Evolutionary conservation across 2,329 filamentous ascomycete genomes (phyloP), one percentile per base, ranked within the genome.

Genomic region (Fusarium chuoi): DNA sequence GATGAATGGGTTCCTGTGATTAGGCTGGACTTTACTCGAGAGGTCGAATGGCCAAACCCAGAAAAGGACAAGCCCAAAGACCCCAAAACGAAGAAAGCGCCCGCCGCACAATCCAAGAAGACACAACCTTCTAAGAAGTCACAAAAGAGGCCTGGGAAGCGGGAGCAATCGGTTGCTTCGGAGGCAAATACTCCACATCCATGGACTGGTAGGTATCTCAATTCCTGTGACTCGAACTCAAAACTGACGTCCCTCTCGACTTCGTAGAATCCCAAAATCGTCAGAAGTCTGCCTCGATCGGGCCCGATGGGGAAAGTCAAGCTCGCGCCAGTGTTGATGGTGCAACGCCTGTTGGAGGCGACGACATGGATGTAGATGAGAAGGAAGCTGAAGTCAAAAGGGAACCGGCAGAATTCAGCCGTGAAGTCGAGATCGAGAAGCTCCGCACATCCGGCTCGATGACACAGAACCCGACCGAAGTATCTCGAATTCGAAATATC

Each of bases 391-490:
- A 85, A 18, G 77, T 81, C 9, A 87, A 86, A 77, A 85, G 83
- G 62, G 84, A 89, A 78, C 87, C 83, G 70, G 83, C 85, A 18
- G 86, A 87, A 10, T 96, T 94, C 79, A 92, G 92, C 72, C 90
- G 93, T 56, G 94, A 97, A 81, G 94, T 97, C 74, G 96, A 99
- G 82, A 98, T 98, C 65, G 96, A 99, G 81, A 98, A 98, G 81
- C 88, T 99, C 15, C 91, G 96, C 45, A 98, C 95, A 7, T 94
- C 94, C 30, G 97, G 96, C 38, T 98, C 95, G 70, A 98, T 99
- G 96, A 99, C 97, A 17, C 97, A 99, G 81, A 98, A 98, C 75
- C 96, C 97, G 65, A 95, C 96, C 18, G 97, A 99, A 80, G 95
- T 99, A 70, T 96, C 96, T 30, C 93, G 97, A 60, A 97, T 99